Percentiles rank a stretch among this genome's conserved stretches.
Evolutionary conservation across 805 yeast genomes (phyloP).

Genomic region (Saccharomycopsis sp.): DNA sequence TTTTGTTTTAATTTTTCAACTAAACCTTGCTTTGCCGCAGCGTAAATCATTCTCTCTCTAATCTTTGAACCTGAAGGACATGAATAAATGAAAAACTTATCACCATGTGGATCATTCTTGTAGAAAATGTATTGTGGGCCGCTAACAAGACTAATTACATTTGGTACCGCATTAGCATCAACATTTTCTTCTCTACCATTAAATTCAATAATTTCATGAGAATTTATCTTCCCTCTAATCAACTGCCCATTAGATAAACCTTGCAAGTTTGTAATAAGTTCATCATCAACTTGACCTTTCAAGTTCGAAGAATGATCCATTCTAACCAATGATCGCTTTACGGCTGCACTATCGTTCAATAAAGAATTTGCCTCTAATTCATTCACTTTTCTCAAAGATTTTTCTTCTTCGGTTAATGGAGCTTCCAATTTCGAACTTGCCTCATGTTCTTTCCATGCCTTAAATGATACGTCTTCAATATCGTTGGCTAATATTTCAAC

Average conservation of each 20-base stretch:
- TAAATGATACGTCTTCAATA: conserved; percentile 44
- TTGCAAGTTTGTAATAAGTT: conserved; percentile 22
- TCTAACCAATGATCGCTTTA: conserved; percentile 22
- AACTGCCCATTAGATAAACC: conserved; percentile 23
- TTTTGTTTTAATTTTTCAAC: conserved; percentile 40
- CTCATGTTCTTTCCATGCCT: conserved; percentile 39
- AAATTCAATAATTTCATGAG: conserved; percentile 41
- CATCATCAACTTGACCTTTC: conserved; percentile 24
- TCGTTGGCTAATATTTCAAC: conserved; percentile 49
- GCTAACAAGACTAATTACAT: conserved; percentile 27
- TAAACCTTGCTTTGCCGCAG: conserved; percentile 66
- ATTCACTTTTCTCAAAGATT: conserved; percentile 39
- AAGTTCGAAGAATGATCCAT: conserved; percentile 18
- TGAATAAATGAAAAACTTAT: conserved; percentile 61
- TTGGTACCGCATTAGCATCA: conserved; percentile 28
- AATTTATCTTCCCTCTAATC: conserved; percentile 41
- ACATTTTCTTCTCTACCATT: conserved; percentile 25
- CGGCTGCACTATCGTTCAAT: conserved; percentile 23
- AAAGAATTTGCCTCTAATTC: conserved; percentile 34
- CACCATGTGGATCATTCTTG: conserved; percentile 33
- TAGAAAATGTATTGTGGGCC: conserved; percentile 57
- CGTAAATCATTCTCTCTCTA: conserved; percentile 87
- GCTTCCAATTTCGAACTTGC: conserved; percentile 33
- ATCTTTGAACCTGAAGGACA: conserved; percentile 91
- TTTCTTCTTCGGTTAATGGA: conserved; percentile 56